Percentiles rank a stretch among this genome's conserved stretches.
Conservation (phyloP, 495 filamentous ascomycete genomes). For the Podospora tetraspora region DNA sequence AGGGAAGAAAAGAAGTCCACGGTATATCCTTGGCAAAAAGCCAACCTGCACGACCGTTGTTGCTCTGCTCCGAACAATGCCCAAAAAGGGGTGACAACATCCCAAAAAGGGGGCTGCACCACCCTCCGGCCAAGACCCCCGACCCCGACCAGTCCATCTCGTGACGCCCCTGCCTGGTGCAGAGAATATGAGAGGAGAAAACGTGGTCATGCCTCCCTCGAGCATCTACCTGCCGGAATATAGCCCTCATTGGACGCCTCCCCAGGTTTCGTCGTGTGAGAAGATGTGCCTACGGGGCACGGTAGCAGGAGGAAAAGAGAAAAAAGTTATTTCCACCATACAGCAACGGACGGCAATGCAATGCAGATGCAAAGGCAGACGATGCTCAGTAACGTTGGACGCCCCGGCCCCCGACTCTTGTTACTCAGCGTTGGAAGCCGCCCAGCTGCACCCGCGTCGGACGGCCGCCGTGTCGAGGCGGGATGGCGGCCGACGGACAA, state of each 20-base stretch:
- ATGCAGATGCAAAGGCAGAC: background rate
- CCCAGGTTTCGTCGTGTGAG: background rate
- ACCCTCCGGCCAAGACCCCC: background rate
- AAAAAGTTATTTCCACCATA: background rate
- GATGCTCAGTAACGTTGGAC: background rate
- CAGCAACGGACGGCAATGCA: background rate
- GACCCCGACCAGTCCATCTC: background rate
- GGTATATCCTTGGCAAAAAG: background rate
- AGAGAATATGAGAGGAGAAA: background rate
- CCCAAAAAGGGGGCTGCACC: background rate
- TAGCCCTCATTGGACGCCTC: background rate
- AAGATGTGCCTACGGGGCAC: background rate
- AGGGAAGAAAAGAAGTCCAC: background rate
- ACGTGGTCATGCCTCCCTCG: background rate
- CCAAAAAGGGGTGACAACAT: background rate
- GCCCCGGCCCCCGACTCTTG: background rate
- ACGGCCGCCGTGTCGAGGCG: background rate
- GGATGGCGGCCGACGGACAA: background rate
- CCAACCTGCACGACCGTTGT: background rate
- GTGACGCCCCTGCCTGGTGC: background rate
- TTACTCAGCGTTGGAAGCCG: background rate
- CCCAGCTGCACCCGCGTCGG: background rate
- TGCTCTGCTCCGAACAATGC: background rate
- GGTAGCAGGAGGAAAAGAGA: background rate
- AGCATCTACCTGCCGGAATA: background rate